Evolutionary conservation across 192 early-diverging fungal genomes (phyloP), one percentile per base, ranked within the genome.

Genomic region (Linderina pennispora): DNA sequence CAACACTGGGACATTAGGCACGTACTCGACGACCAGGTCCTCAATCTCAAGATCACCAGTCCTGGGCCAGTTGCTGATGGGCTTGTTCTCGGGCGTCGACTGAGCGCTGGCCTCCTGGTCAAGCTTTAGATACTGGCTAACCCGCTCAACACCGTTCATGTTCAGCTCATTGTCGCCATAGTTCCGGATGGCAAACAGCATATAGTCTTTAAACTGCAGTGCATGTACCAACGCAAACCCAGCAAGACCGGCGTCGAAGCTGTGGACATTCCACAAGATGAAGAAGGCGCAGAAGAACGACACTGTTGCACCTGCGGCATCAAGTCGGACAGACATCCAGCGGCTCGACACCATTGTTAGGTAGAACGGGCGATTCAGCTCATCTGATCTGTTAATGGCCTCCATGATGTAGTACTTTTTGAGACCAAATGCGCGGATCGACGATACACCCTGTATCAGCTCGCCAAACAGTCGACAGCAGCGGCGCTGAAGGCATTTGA

Each of bases 91-190:
- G 9, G 65, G 59, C 20, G 69, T 57, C 45, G 80, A 72, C 16
- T 86, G 54, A 31, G 75, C 71, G 11, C 83, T 55, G 0, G 81
- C 73, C 48, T 97, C 93, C 49, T 92, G 81, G 15, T 87, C 87
- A 38, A 93, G 65, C 2, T 65, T 31, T 45, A 84, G 47, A 50
- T 94, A 96, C 58, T 96, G 90, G 2, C 57, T 47, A 4, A 94
- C 71, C 42, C 93, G 83, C 58, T 96, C 93, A 23, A 93, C 78
- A 3, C 84, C 69, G 36, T 89, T 93, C 79, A 93, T 65, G 43
- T 79, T 77, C 75, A 91, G 83, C 71, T 96, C 91, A 64, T 88
- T 86, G 34, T 69, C 40, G 32, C 80, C 76, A 49, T 87, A 87
- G 53, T 61, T 76, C 19, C 92, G 82, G 43, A 94, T 75, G 19